Evolutionary conservation across 768 basidiomycete species (phyloP), one percentile per base, ranked within the genome.

Genomic region (Leccinum subtestaceum): DNA sequence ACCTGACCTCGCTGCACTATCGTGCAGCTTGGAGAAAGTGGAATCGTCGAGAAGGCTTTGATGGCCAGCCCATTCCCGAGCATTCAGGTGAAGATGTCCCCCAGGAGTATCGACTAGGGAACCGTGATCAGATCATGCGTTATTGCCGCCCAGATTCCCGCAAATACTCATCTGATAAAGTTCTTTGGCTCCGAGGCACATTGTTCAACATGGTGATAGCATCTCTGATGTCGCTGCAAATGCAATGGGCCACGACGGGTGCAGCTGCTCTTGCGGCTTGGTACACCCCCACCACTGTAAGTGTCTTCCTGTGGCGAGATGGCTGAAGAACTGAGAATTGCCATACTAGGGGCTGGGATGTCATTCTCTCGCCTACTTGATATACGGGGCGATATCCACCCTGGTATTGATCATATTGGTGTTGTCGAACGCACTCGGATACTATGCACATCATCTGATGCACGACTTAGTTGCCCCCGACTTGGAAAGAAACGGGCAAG

Each of bases 191-290:
- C 9, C 63, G 51, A 0, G 65, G 65, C 1, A 45, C 69, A 6
- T 27, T 70, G 21, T 56, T 31, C 13, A 65, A 75, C 43, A 69
- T 75, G 55, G 5, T 66, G 10, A 27, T 70, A 13, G 74, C 75
- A 29, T 71, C 74, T 1, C 0, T 68, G 10, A 63, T 71, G 45
- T 56, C 73, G 10, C 40, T 77, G 13, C 57, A 56, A 10, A n/a
- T 76, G 19, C 74, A 76, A 54, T 76, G 71, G 76, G 68, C 63
- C 0, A 73, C 75, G 5, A 67, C 68, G 21, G 19, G n/a, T 46
- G n/a, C 45, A 5, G 45, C 45, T 8, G 3, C 0, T 46, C 5
- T 46, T 46, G 45, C 21, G 5, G 19, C 21, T 21, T 46, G 45
- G 61, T 71, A 60, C 29, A 75, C 72, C 0, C 74, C 75, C 5